phyloP scores from a whole-genome alignment of 2,329 filamentous ascomycete genomes.

The Paraconiothyrium sp. region DNA sequence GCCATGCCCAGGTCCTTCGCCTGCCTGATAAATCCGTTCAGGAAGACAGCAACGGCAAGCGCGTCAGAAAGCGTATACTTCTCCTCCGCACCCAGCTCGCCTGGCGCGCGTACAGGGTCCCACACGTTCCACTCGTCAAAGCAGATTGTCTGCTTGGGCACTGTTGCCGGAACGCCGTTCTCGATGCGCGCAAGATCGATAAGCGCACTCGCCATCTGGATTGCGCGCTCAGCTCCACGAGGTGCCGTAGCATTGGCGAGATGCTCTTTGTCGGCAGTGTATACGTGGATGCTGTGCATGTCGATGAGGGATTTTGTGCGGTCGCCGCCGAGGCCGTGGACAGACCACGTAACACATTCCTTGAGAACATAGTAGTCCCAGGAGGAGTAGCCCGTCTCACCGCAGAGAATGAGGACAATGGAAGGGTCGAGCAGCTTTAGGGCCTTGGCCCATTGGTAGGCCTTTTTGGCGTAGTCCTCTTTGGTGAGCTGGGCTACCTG shows the following conservation, averaged over 20 bases:
- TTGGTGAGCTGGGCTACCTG: constrained; percentile 75
- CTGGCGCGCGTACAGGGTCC: constrained; percentile 76
- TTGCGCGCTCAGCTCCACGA: constrained; percentile 75
- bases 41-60: constrained; percentile 76
- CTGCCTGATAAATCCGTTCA: constrained; percentile 81
- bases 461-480: constrained; percentile 74
- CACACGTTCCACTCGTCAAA: constrained; percentile 90
- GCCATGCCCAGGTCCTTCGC: constrained; percentile 77
- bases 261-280: constrained; percentile 68
- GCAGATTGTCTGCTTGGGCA: constrained; percentile 75
- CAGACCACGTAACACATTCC: constrained; percentile 67
- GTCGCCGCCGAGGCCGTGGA: constrained; percentile 60
- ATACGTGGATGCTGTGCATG: constrained; percentile 84
- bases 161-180: constrained; percentile 66
- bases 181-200: constrained; percentile 80
- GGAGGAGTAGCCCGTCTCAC: constrained; percentile 71
- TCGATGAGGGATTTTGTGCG: constrained; percentile 67
- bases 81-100: constrained; percentile 77
- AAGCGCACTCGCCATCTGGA: constrained; percentile 72
- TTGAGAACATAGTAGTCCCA: constrained; percentile 81
- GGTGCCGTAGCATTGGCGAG: constrained; percentile 63
- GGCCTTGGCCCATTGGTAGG: constrained; percentile 76
- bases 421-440: constrained; percentile 76
- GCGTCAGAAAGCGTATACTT: constrained; percentile 76
- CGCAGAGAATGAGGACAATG: constrained; percentile 77